Conservation (phyloP, 768 basidiomycete species). For the Hygrocybe punicea region DNA sequence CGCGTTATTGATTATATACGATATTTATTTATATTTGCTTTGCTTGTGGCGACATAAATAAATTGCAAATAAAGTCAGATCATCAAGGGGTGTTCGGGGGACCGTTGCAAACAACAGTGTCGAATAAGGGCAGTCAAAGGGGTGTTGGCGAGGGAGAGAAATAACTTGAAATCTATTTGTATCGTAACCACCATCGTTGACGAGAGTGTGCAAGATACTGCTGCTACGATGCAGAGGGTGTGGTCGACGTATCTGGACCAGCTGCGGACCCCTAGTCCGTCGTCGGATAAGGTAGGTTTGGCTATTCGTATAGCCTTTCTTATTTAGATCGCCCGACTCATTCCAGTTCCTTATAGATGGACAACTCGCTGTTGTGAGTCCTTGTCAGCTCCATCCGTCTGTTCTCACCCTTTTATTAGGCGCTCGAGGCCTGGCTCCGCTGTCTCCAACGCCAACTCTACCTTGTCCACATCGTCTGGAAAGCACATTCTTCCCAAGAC, state of each 20-base stretch:
- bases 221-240: conserved; percentile 36
- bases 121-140: no score
- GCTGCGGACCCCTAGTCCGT: conserved; percentile 7
- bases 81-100: neutral
- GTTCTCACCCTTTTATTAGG: neutral
- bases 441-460: conserved; percentile 1
- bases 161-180: no score
- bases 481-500: neutral
- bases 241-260: conserved; percentile 43
- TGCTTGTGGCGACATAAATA: no score
- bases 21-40: no score
- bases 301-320: neutral
- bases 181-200: no score
- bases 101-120: neutral
- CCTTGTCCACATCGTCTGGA: neutral
- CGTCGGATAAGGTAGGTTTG: conserved; percentile 13
- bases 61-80: neutral
- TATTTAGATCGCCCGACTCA: neutral
- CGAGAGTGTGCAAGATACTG: neutral
- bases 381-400: neutral
- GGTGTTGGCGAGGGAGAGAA: no score
- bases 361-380: neutral
- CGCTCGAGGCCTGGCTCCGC: neutral
- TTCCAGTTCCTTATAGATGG: neutral
- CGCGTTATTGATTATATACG: no score